Base-by-base conservation (phyloP, 768 basidiomycete genomes). In the Lactifluus rugatus region DNA sequence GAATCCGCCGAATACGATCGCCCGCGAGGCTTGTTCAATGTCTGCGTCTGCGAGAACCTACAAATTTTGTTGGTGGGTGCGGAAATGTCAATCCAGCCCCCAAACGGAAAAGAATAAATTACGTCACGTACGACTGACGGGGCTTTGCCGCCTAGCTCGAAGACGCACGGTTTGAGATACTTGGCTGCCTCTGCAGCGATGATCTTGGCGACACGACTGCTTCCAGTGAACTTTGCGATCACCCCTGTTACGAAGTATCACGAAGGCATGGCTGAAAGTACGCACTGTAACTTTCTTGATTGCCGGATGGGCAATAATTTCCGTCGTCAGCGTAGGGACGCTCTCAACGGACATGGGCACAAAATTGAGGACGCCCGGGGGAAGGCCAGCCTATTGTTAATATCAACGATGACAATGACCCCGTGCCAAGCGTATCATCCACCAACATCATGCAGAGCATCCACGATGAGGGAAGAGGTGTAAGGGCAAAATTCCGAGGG, bases 91-190 rank as follows among this genome's bases (percentile, higher is more conserved):
- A 16, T 21, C 10, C 6, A 5, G 4, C 28, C 28, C 28, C 9
- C 19, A 0, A 14, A 9, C 36, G 54, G n/a, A 16, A 1, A 7
- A 42, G 42, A 7, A 39, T 13, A 44, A 7, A 16, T 10, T 14
- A 11, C 2, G 11, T 13, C 7, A 70, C 77, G 52, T 50, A 82
- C 78, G n/a, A 82, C 70, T 1, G 75, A 71, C 2, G 80, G 80
- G 2, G 78, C 70, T 61, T 82, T 81, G 16, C 80, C 80, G 23
- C 81, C 81, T 0, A 82, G 72, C 59, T 83, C 81, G 11, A 83
- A 66, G 6, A 82, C 71, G 52, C 78, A 78, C 11, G 81, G 78
- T 63, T 82, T 83, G 7, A 82, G 68, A 62, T 79, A 60, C 59
- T 78, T 81, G 14, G 78, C 80, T 13, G 80, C 79, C 66, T 82